Evolutionary conservation across 2,329 filamentous ascomycete species (phyloP).

Genomic region (Epichloe gansuensis): DNA sequence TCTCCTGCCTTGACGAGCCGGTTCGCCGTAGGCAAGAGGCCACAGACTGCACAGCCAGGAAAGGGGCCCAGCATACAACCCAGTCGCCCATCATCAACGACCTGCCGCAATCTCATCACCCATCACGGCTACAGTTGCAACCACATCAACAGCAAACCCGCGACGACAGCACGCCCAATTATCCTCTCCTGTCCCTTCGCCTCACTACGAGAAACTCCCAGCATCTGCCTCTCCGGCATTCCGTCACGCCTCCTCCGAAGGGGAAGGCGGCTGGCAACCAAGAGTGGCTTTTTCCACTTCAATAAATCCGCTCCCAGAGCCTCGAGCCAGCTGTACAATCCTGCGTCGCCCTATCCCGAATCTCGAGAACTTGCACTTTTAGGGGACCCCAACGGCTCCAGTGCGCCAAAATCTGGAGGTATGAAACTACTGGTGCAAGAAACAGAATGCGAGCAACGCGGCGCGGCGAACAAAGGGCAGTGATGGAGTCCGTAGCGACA

Average conservation of each 20-base stretch:
- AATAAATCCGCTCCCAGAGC: slow-evolving; percentile 32
- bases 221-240: slow-evolving; percentile 6
- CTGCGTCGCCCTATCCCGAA: slow-evolving; percentile 21
- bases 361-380: slow-evolving; percentile 27
- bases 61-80: slow-evolving; percentile 7
- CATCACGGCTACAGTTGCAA: slow-evolving; percentile 8
- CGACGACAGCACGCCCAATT: slow-evolving; percentile 12
- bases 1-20: slow-evolving; percentile 32
- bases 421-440: slow-evolving; percentile 10
- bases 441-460: background rate
- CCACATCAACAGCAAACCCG: slow-evolving; percentile 12
- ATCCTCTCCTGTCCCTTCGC: slow-evolving; percentile 15
- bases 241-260: slow-evolving; percentile 2
- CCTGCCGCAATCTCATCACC: slow-evolving; percentile 8
- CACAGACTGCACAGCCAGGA: slow-evolving; percentile 10
- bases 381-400: slow-evolving; percentile 22
- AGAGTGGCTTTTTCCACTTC: slow-evolving; percentile 40
- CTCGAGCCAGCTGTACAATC: slow-evolving; percentile 20
- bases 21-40: slow-evolving; percentile 23
- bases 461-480: slow-evolving; percentile 1
- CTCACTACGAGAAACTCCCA: slow-evolving; percentile 4
- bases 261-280: slow-evolving; percentile 24
- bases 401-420: slow-evolving; percentile 20
- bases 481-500: background rate
- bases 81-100: slow-evolving; percentile 9